Conservation (phyloP, 169 alveolate genomes). For the Cryptosporidium meleagridis region DNA sequence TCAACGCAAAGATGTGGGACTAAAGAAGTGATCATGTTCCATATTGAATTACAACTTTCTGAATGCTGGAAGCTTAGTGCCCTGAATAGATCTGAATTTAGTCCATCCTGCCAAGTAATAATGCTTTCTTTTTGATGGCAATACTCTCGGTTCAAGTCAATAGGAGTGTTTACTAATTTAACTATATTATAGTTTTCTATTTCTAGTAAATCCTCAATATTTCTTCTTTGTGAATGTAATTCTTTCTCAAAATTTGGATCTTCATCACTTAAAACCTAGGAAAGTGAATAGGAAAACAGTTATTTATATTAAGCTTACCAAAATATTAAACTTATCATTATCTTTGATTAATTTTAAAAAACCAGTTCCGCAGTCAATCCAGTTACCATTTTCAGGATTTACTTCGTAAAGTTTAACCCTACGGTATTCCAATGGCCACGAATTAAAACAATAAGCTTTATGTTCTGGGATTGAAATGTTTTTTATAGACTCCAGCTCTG, state of each 20-base stretch:
- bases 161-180: slow-evolving; percentile 59
- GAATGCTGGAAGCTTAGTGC: slow-evolving; percentile 78
- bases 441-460: slow-evolving; percentile 13
- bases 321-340: slow-evolving; percentile 25
- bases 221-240: neutral
- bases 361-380: slow-evolving; percentile 75
- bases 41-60: slow-evolving; percentile 77
- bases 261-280: slow-evolving; percentile 49
- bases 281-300: neutral
- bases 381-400: slow-evolving; percentile 69
- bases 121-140: slow-evolving; percentile 75
- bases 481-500: neutral
- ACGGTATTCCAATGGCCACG: slow-evolving; percentile 60
- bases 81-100: slow-evolving; percentile 71
- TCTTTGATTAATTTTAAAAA: slow-evolving; percentile 18
- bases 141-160: slow-evolving; percentile 45
- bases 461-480: neutral
- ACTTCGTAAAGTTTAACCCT: slow-evolving; percentile 83
- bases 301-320: slow-evolving; percentile 22
- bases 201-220: slow-evolving; percentile 20
- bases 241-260: neutral
- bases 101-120: slow-evolving; percentile 80
- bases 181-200: neutral
- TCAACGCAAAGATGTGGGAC: slow-evolving; percentile 70
- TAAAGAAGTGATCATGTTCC: slow-evolving; percentile 55